Base-by-base conservation (phyloP, 1,284 basidiomycete species). In the Tilletia setariae region DNA sequence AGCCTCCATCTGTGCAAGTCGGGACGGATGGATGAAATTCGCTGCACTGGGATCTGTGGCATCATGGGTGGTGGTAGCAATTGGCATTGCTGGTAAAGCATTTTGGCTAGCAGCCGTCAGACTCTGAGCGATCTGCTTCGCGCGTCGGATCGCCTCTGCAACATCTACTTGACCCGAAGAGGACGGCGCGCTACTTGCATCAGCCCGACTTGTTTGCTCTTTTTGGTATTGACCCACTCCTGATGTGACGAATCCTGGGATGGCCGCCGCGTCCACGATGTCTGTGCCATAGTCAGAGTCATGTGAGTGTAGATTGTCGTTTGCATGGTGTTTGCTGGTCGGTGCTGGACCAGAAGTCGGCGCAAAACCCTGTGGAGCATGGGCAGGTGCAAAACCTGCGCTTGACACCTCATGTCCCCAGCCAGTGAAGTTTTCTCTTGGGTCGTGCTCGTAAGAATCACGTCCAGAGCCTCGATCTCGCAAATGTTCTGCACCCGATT, bases 51-150 rank as follows among this genome's bases (percentile, higher is more conserved):
- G 19, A 9, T n/a, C 47, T 15, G 2, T 25, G 2, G 4, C 47
- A 46, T 46, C 2, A 46, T n/a, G n/a, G 44, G 44, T 46, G 2
- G 47, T 8, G 16, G 47, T 19, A 25, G 47, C 35, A 49, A 19
- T n/a, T 1, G 47, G 16, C 47, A 19, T 9, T 25, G 47, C 23
- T 32, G 53, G n/a, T 3, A 25, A 4, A 7, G 46, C 47, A 56
- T 9, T 25, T 30, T 25, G 23, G 9, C 53, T 23, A 8, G 53
- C 0, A 23, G 7, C 53, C 1, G 15, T 59, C 23, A 59, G 9
- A 23, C n/a, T 25, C 28, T 59, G 53, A 59, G 53, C 53, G 19
- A 59, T 59, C 28, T 30, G 53, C 2, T 59, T 59, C 8, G 53
- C 53, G 1, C 53, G 53, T 25, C 28, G n/a, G 53, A 59, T 30